phyloP scores from a whole-genome alignment of 2,329 filamentous ascomycete genomes.

The Dothiorella sarmentorum region DNA sequence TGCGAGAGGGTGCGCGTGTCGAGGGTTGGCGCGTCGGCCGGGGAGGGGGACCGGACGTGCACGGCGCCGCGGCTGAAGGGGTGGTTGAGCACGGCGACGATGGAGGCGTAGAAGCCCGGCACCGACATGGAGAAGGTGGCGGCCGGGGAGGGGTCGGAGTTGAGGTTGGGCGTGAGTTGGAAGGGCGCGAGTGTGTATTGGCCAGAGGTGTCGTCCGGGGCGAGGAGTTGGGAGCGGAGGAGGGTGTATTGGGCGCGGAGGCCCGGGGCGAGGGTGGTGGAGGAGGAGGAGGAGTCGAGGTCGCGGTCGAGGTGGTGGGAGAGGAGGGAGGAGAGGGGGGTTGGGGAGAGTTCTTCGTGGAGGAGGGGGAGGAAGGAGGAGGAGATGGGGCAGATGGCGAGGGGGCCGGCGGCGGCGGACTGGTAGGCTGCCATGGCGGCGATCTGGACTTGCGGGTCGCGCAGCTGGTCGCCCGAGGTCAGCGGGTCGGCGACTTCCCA shows the following conservation, averaged over 20 bases:
- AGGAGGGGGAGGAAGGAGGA: slow-evolving; percentile 26
- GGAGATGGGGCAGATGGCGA: slow-evolving; percentile 25
- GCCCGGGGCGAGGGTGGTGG: too few species aligned
- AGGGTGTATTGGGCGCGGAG: slow-evolving; percentile 12
- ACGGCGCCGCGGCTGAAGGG: slow-evolving; percentile 34
- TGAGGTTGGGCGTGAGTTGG: slow-evolving; percentile 14
- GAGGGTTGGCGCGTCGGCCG: slow-evolving; percentile 32
- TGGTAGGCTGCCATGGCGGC: slow-evolving; percentile 23
- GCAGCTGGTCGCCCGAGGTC: slow-evolving; percentile 26
- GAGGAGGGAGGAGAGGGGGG: not conserved
- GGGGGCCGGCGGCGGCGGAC: slow-evolving; percentile 23
- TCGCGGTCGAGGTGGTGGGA: not conserved
- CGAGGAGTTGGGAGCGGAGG: slow-evolving; percentile 7
- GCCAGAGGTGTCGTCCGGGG: not conserved
- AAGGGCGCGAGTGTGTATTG: slow-evolving; percentile 19
- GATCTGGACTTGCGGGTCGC: slow-evolving; percentile 23
- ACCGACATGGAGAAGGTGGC: not conserved
- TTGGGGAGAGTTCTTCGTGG: slow-evolving; percentile 20
- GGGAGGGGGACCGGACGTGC: slow-evolving; percentile 33
- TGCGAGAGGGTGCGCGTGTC: slow-evolving; percentile 42
- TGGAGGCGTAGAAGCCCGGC: slow-evolving; percentile 21
- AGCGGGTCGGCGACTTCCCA: slow-evolving; percentile 19
- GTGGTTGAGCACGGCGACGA: slow-evolving; percentile 24
- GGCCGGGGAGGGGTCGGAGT: not conserved
- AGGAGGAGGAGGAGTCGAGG: too few species aligned